Percentiles rank a stretch among this genome's conserved stretches.
These are phyloP conservation scores for Coriolopsis trogii DNA, from an alignment of 1,284 basidiomycete species.

Conservation along the genomic window DNA sequence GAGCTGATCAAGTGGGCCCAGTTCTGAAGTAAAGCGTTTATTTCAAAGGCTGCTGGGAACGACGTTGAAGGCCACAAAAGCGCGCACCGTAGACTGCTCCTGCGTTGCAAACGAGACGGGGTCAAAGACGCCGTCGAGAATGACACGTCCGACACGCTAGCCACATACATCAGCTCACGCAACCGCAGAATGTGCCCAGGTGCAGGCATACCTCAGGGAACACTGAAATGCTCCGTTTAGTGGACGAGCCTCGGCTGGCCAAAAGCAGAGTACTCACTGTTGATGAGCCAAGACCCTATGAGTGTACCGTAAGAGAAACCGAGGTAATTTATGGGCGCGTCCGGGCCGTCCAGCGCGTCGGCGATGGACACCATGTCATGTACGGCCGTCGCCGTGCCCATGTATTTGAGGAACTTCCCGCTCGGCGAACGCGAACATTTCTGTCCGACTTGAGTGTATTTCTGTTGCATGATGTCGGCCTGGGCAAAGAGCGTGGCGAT, in stretches of 20 bases:
- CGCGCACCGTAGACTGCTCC: conserved; percentile 3
- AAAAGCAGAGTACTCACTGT: conserved; percentile 9
- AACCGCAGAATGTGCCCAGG: not conserved
- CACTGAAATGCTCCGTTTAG: not conserved
- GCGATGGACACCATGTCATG: conserved; percentile 19
- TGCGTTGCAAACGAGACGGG: conserved; percentile 3
- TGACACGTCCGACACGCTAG: conserved; percentile 22
- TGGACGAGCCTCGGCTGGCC: not conserved
- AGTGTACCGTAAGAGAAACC: conserved; percentile 18
- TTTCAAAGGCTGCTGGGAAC: not conserved
- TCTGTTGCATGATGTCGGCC: conserved; percentile 11
- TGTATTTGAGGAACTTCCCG: conserved; percentile 9
- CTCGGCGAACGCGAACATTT: not conserved
- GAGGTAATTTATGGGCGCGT: conserved; percentile 10
- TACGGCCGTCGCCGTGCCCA: conserved; percentile 19
- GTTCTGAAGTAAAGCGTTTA: too few species aligned
- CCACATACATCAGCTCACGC: not conserved
- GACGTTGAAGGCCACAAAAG: not conserved
- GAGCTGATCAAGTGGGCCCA: not conserved
- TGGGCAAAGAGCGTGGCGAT: conserved; percentile 6
- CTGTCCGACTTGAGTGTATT: conserved; percentile 8
- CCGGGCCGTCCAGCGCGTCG: conserved; percentile 18
- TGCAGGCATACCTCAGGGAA: conserved; percentile 19
- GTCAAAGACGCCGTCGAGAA: conserved; percentile 16
- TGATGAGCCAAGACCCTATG: conserved; percentile 17